These are phyloP conservation scores for Pseudogymnoascus sp. DNA, from an alignment of 2,329 filamentous ascomycete genomes.

Conservation along the genomic window DNA sequence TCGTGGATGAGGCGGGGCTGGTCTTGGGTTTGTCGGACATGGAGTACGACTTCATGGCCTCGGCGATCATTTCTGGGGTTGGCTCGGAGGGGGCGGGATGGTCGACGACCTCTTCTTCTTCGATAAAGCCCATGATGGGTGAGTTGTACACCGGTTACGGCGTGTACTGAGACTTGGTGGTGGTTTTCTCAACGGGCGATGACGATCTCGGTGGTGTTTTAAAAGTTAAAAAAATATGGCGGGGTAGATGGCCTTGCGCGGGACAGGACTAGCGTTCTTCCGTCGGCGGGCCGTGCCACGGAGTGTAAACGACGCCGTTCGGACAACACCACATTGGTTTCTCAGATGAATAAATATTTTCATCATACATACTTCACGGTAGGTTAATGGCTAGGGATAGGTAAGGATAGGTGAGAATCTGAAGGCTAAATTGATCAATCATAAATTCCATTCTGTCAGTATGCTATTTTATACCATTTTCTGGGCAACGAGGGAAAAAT, in stretches of 20 bases:
- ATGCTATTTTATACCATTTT: not conserved
- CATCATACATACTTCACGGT: not conserved
- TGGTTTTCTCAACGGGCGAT: not conserved
- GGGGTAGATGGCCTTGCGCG: not conserved
- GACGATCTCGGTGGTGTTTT: not conserved
- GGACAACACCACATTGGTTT: too few species aligned
- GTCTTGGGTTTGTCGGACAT: not conserved
- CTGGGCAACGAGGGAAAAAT: not conserved
- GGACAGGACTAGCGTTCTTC: slow-evolving; percentile 6
- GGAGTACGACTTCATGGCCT: slow-evolving; percentile 28
- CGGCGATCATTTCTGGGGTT: not conserved
- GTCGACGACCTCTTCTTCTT: slow-evolving; percentile 13
- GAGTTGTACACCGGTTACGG: not conserved
- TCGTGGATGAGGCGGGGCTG: slow-evolving; percentile 12
- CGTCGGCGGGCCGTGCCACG: not conserved
- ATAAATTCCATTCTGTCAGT: not conserved
- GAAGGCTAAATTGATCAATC: not conserved
- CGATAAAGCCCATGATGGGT: slow-evolving; percentile 14
- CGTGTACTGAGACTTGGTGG: not conserved
- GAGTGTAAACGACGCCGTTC: not conserved
- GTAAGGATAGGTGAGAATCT: not conserved
- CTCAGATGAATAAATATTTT: not conserved
- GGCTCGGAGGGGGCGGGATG: not conserved
- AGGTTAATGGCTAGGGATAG: not conserved
- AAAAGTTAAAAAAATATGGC: not conserved